Percentiles rank a stretch among this genome's conserved stretches.
These are phyloP conservation scores for Xerocomellus dryophilus DNA, from an alignment of 768 basidiomycete species.

Conservation along the genomic window DNA sequence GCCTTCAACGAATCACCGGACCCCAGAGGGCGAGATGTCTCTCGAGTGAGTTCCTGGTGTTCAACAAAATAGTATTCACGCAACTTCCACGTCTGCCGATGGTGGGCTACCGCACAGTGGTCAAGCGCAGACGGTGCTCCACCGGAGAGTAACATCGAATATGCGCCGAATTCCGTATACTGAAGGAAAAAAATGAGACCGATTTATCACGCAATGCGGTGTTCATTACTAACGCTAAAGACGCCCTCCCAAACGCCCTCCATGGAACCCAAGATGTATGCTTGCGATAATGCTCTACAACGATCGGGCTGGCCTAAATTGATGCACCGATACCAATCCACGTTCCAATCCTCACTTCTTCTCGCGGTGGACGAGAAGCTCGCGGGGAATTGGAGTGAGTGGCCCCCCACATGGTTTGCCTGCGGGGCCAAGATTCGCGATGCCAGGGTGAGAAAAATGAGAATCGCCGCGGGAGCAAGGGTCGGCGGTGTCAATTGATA, in stretches of 20 bases:
- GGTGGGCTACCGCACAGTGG: conserved; percentile 72
- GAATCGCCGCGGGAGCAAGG: conserved; percentile 67
- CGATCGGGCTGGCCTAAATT: conserved; percentile 34
- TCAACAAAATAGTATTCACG: conserved; percentile 65
- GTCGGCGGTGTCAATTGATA: conserved; percentile 55
- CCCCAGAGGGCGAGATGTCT: conserved; percentile 37
- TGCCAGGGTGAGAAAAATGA: conserved; percentile 60
- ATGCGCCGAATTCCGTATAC: conserved; percentile 85
- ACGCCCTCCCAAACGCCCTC: conserved; percentile 81
- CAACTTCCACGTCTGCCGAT: conserved; percentile 88
- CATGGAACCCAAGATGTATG: conserved; percentile 63
- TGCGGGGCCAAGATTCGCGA: conserved; percentile 19
- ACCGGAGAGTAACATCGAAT: conserved; percentile 72
- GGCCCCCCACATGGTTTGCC: background rate
- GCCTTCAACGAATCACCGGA: conserved; percentile 62
- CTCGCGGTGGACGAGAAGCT: conserved; percentile 11
- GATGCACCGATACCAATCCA: conserved; percentile 63
- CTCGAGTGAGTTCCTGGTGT: conserved; percentile 19
- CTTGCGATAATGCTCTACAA: conserved; percentile 37
- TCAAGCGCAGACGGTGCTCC: conserved; percentile 64
- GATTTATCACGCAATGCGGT: background rate
- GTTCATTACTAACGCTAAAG: conserved; percentile 58
- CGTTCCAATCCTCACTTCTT: conserved; percentile 59
- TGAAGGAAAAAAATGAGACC: conserved; percentile 26
- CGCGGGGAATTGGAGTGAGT: conserved; percentile 15